These are phyloP conservation scores for Neocucurbitaria cava DNA, from an alignment of 2,329 filamentous ascomycete species.

Conservation along the genomic window DNA sequence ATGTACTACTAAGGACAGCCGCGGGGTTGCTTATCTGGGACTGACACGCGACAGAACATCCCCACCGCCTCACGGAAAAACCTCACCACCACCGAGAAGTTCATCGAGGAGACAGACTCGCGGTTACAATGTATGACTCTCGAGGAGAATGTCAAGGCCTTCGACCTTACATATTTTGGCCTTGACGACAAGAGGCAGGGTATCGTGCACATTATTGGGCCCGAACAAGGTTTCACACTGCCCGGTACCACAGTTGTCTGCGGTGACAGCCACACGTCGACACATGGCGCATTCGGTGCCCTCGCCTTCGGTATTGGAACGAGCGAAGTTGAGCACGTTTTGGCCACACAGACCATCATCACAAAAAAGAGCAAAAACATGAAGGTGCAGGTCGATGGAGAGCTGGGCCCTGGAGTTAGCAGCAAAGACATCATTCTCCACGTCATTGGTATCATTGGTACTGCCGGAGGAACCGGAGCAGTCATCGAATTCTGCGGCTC, in stretches of 20 bases:
- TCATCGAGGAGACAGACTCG: conserved; percentile 94
- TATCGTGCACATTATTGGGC: conserved; percentile 97
- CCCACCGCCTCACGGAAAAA: conserved; percentile 89
- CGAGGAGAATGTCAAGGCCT: conserved; percentile 96
- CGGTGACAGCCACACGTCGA: conserved; percentile 97
- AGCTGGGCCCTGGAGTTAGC: conserved; percentile 87
- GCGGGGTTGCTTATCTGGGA: conserved; percentile 5
- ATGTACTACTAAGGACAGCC: conserved; percentile 50
- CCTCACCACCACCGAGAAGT: conserved; percentile 91
- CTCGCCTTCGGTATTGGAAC: conserved; percentile 97
- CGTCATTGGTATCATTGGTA: conserved; percentile 92
- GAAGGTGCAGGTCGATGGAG: conserved; percentile 93
- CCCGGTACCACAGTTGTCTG: conserved; percentile 97
- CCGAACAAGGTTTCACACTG: conserved; percentile 97
- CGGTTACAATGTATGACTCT: conserved; percentile 92
- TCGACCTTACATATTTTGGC: conserved; percentile 96
- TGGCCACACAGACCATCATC: conserved; percentile 94
- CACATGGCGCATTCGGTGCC: conserved; percentile 94
- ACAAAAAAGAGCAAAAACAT: conserved; percentile 98
- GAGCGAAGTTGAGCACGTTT: conserved; percentile 96
- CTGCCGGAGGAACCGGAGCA: conserved; percentile 89
- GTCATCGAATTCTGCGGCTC: conserved; percentile 99
- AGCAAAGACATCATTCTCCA: conserved; percentile 96
- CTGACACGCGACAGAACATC: conserved; percentile 71
- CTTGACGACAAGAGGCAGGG: conserved; percentile 96